Base-by-base conservation (phyloP, 176 grass and related monocot genomes). In the Musa acuminata region DNA sequence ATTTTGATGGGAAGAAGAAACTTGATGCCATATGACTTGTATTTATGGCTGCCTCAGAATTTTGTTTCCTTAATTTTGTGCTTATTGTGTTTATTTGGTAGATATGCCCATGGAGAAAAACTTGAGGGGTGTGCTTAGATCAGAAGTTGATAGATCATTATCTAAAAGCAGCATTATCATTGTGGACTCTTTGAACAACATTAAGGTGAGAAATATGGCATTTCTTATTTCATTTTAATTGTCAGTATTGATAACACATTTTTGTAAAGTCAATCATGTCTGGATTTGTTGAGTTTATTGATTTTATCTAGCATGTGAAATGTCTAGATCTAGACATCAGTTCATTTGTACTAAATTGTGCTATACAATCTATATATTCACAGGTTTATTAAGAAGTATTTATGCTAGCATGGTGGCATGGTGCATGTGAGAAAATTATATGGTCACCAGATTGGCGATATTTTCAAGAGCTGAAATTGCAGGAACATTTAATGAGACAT, bases 81-180 rank as follows among this genome's bases (percentile, higher is more conserved):
- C 3, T 72, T 0, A 55, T 20, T 48, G 49, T 72, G 1, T 80
- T 83, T 24, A 43, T 51, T 64, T 75, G n/a, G 49, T 80, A 96
- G 93, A 97, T 87, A 93, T 97, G 94, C 74, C 84, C 7, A 82
- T 81, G 22, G 94, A 97, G 87, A 97, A 97, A 86, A 97, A 93
- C 57, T 76, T 97, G 20, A 90, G 94, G 80, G 93, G 93, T 16
- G 84, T 91, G 77, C 82, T 97, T 21, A 97, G 94, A 88, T 97
- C 94, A 52, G 82, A 97, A 87, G 90, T 97, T 80, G 94, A 97
- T 83, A 89, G 90, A 69, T 97, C 87, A 9, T 69, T 97, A 49
- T 93, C 90, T 21, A 87, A 85, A 51, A 88, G 90, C 71, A 88
- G 22, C 86, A 93, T 97, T 75, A 78, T 93, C 23, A 92, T 97